These are phyloP conservation scores for Penicillium carneum DNA, from an alignment of 2,329 filamentous ascomycete species.

Conservation along the genomic window DNA sequence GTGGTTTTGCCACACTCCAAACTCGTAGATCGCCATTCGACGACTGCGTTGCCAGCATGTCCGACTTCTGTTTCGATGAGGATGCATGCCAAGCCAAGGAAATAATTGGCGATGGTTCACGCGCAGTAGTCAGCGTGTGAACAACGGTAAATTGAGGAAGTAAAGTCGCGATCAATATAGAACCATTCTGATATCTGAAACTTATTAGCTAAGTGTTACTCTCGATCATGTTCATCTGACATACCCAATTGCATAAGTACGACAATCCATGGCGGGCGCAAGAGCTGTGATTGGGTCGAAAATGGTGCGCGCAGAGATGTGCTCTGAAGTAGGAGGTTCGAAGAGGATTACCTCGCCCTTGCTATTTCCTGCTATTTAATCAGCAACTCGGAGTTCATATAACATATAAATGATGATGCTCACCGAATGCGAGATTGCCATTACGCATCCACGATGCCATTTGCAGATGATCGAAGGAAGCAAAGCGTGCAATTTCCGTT, in stretches of 20 bases:
- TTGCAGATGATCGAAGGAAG: conserved; percentile 84
- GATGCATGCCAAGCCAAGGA: conserved; percentile 94
- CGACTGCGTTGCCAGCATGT: conserved; percentile 95
- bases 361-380: conserved; percentile 72
- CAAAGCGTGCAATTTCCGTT: conserved; percentile 88
- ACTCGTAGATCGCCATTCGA: conserved; percentile 90
- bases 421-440: conserved; percentile 95
- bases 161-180: conserved; percentile 85
- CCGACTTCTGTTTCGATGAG: conserved; percentile 92
- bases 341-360: conserved; percentile 95
- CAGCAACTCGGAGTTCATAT: conserved; percentile 21
- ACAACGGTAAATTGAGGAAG: conserved; percentile 92
- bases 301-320: conserved; percentile 88
- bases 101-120: conserved; percentile 84
- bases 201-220: conserved; percentile 12
- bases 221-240: conserved; percentile 37
- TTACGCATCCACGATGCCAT: conserved; percentile 95
- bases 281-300: conserved; percentile 95
- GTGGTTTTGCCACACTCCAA: conserved; percentile 91
- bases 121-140: conserved; percentile 85
- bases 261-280: conserved; percentile 85
- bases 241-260: conserved; percentile 95
- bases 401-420: conserved; percentile 15
- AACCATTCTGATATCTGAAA: conserved; percentile 88
- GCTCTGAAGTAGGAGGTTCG: conserved; percentile 89